These are phyloP conservation scores for Pichia cephalocereana DNA, from an alignment of 805 yeast genomes.

Conservation along the genomic window DNA sequence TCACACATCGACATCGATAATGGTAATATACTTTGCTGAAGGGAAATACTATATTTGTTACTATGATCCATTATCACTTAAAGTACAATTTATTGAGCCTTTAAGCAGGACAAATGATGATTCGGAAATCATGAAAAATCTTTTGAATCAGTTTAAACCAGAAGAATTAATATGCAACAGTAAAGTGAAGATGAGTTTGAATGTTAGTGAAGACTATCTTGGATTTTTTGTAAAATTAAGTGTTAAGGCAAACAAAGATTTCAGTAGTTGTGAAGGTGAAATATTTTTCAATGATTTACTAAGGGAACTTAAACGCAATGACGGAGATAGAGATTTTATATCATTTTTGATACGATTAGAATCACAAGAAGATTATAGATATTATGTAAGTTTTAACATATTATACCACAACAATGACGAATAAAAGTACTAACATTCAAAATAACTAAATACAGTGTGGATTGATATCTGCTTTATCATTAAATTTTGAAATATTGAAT, in stretches of 20 bases:
- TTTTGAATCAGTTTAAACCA: slow-evolving; percentile 1
- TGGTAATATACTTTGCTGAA: background rate
- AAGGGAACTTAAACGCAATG: background rate
- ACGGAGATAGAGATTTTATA: background rate
- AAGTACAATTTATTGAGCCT: slow-evolving; percentile 6
- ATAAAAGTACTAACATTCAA: background rate
- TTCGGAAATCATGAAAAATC: background rate
- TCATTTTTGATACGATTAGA: slow-evolving; percentile 2
- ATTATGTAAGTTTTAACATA: slow-evolving; percentile 3
- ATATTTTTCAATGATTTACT: slow-evolving; percentile 4
- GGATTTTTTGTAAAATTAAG: slow-evolving; percentile 3
- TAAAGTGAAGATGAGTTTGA: background rate
- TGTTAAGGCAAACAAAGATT: slow-evolving; percentile 10
- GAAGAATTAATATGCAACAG: slow-evolving; percentile 8
- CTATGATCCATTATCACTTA: background rate
- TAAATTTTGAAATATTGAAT: slow-evolving; percentile 5
- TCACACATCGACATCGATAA: background rate
- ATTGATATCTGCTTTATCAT: slow-evolving; percentile 1
- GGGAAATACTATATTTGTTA: background rate
- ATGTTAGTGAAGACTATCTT: background rate
- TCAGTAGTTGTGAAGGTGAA: slow-evolving; percentile 7
- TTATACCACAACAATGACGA: background rate
- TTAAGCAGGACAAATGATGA: slow-evolving; percentile 1
- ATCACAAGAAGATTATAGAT: background rate
- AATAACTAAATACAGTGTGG: slow-evolving; percentile 5